Evolutionary conservation across 2,329 filamentous ascomycete genomes (phyloP).

Genomic region (Colletotrichum zoysiae): DNA sequence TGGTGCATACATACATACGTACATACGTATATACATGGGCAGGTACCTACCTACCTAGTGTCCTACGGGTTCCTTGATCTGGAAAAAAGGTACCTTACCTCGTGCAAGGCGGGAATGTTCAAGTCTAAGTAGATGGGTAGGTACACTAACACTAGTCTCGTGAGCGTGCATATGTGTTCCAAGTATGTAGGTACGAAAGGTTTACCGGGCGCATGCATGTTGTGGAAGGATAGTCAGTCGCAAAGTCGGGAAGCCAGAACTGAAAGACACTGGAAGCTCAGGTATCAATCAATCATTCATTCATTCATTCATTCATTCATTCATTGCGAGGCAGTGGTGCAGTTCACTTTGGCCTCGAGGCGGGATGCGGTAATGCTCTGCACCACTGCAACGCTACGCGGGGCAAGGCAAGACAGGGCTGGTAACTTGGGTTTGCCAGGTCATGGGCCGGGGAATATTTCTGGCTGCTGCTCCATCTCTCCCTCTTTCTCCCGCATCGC

Average conservation of each 20-base stretch:
- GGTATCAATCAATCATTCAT: neutral
- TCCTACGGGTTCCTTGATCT: neutral
- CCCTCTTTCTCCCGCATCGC: neutral
- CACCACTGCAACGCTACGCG: conserved; percentile 16
- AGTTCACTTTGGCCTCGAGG: conserved; percentile 1
- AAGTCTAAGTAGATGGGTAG: neutral
- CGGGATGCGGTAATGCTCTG: conserved; percentile 1
- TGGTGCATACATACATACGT: neutral
- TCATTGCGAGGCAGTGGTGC: no score
- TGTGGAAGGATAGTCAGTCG: conserved; percentile 16
- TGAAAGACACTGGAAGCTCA: conserved; percentile 20
- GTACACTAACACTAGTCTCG: no score
- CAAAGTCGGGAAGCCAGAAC: neutral
- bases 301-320: no score
- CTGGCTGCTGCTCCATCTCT: neutral
- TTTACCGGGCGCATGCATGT: conserved; percentile 24
- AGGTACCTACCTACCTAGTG: no score
- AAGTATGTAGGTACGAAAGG: neutral
- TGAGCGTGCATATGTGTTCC: neutral
- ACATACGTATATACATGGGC: no score
- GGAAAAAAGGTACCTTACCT: neutral
- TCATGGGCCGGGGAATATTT: conserved; percentile 2
- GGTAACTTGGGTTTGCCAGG: neutral
- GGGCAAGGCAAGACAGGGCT: conserved; percentile 16
- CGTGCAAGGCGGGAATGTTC: neutral